A percentile compares a stretch with the other conserved stretches of the same genome.
phyloP scores from a whole-genome alignment of 2,329 filamentous ascomycete species.

The Colletotrichum kahawae region DNA sequence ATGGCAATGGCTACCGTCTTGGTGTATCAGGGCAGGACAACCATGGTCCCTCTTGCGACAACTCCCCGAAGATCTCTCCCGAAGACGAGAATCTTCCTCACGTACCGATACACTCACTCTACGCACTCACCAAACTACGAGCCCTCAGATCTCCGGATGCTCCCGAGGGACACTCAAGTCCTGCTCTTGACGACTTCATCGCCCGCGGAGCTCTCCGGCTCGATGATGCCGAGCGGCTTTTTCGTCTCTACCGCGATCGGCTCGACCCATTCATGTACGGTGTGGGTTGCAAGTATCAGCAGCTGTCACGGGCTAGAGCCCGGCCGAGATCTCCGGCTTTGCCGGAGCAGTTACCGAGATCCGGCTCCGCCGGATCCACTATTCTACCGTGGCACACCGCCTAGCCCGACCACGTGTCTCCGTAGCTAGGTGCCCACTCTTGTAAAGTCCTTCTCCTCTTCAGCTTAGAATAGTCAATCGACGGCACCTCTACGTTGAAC shows the following conservation, averaged over 20 bases:
- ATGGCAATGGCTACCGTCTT: background rate
- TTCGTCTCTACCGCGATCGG: constrained; percentile 53
- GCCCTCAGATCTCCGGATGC: constrained; percentile 38
- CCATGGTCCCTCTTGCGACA: constrained; percentile 25
- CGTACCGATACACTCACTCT: constrained; percentile 43
- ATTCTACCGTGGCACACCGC: no score
- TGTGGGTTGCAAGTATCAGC: constrained; percentile 54
- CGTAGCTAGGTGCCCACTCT: no score
- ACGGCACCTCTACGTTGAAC: no score
- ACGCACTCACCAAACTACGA: constrained; percentile 41
- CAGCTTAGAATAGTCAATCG: no score
- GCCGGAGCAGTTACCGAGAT: no score
- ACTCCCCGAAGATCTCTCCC: constrained; percentile 25
- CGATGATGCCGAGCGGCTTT: constrained; percentile 55
- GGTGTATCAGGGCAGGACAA: constrained; percentile 12
- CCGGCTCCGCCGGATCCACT: no score
- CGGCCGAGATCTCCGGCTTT: no score
- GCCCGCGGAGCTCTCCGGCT: constrained; percentile 45
- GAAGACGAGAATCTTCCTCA: constrained; percentile 41
- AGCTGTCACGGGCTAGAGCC: no score
- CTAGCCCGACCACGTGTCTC: no score
- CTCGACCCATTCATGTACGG: constrained; percentile 57
- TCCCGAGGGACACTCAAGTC: background rate
- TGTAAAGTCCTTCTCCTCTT: no score
- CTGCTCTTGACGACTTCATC: constrained; percentile 36